Conservation (phyloP, 1,139 yeast genomes). For the Pneumocystis sp. region DNA sequence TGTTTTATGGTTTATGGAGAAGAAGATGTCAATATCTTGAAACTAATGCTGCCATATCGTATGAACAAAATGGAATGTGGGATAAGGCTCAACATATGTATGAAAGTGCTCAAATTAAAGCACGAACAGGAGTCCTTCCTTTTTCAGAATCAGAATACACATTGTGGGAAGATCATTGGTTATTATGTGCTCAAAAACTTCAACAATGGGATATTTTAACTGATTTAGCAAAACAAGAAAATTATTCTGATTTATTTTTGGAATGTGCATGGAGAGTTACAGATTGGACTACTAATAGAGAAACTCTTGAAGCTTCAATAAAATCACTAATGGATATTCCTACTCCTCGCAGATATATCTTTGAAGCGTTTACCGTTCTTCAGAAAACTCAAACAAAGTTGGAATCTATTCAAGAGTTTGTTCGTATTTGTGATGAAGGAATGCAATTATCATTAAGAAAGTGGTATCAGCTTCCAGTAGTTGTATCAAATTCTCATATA, state of each 20-base stretch:
- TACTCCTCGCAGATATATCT: conserved; percentile 88
- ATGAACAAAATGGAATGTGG: conserved; percentile 92
- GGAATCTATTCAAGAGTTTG: conserved; percentile 60
- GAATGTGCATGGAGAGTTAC: conserved; percentile 99
- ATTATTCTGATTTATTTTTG: conserved; percentile 77
- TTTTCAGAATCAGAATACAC: conserved; percentile 92
- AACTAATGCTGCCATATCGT: conserved; percentile 82
- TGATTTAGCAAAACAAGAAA: conserved; percentile 94
- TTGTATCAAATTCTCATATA: conserved; percentile 72
- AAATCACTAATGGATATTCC: conserved; percentile 97
- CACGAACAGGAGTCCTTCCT: conserved; percentile 88
- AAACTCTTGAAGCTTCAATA: conserved; percentile 84
- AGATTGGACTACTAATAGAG: conserved; percentile 93
- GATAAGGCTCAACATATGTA: conserved; percentile 85
- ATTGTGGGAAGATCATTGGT: conserved; percentile 98
- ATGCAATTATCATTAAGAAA: conserved; percentile 82
- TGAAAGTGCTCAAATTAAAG: conserved; percentile 95
- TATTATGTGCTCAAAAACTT: conserved; percentile 84
- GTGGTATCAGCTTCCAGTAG: conserved; percentile 79
- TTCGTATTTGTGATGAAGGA: conserved; percentile 86
- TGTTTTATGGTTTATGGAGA: conserved; percentile 97
- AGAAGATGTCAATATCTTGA: conserved; percentile 86
- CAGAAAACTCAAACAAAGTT: conserved; percentile 90
- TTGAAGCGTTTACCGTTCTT: conserved; percentile 80
- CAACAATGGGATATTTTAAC: conserved; percentile 98